Percentiles rank a stretch among this genome's conserved stretches.
Conservation (phyloP, 1,284 basidiomycete genomes). For the Rhodotorula sp. region DNA sequence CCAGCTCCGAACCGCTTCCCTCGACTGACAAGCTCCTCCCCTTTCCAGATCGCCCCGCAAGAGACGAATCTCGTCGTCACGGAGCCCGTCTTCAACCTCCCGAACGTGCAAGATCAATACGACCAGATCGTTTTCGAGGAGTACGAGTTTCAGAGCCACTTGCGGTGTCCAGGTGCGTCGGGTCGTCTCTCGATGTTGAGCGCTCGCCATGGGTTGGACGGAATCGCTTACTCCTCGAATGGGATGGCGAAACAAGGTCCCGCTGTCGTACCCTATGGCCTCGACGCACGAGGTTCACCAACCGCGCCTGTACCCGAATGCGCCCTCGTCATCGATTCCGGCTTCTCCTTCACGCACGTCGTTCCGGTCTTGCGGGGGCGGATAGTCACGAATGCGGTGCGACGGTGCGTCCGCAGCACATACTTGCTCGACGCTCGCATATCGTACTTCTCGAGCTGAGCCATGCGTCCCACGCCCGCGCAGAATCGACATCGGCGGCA, state of each 20-base stretch:
- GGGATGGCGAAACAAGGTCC: slow-evolving; percentile 58
- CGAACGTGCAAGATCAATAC: slow-evolving; percentile 83
- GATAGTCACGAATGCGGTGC: slow-evolving; percentile 73
- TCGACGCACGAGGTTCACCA: slow-evolving; percentile 46
- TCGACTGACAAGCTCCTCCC: background rate
- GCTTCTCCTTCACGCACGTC: slow-evolving; percentile 89
- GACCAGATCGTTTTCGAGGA: slow-evolving; percentile 95
- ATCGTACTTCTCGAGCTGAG: background rate
- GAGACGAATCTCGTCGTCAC: slow-evolving; percentile 76
- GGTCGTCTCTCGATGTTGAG: no score
- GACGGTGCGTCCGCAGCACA: slow-evolving; percentile 58
- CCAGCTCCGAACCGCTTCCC: background rate
- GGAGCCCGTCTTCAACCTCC: slow-evolving; percentile 89
- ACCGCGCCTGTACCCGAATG: slow-evolving; percentile 64
- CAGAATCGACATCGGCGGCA: slow-evolving; percentile 90
- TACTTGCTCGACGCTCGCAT: no score
- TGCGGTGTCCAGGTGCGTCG: slow-evolving; percentile 71
- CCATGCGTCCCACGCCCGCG: background rate
- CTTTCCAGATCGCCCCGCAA: slow-evolving; percentile 42
- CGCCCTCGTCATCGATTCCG: slow-evolving; percentile 77
- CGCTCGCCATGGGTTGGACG: no score
- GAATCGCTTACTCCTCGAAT: background rate
- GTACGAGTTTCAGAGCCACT: slow-evolving; percentile 83
- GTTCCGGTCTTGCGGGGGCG: slow-evolving; percentile 76
- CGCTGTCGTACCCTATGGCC: slow-evolving; percentile 69